Base-by-base conservation (phyloP, 163 green algal species). In the Prototheca cutis region DNA sequence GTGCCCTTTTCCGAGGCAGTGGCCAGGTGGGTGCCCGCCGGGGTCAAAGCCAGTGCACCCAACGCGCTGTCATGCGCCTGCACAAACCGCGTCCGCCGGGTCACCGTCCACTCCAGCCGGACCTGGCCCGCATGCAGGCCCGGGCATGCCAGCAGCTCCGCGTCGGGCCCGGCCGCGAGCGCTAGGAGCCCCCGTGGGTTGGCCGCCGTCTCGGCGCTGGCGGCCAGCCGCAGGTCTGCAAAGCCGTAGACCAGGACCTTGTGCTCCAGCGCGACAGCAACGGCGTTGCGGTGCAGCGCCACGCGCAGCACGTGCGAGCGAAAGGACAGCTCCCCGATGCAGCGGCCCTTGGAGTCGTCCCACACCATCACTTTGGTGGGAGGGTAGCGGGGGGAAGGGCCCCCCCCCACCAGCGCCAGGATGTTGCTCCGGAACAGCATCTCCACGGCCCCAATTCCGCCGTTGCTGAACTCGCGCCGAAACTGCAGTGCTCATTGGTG, bases 381-480 rank as follows among this genome's bases (percentile, higher is more conserved):
- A 0, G 89, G 83, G 58, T 89, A 99, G 40, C 80, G 78, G 8
- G 92, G 87, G 4, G 59, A 66, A 0, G 72, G 31, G 0, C 92
- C 91, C 30, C 88, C 89, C 0, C 92, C 92, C 6, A 98, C 90
- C 23, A 97, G 68, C 0, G 89, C 90, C 15, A 98, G 58, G 33
- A 99, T 94, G 71, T 97, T 96, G 75, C 85, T 96, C 18, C 87
- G 73, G 58, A 97, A 98, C 8, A 98, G 73, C 90, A 99, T 97
- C 62, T 97, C 86, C 7, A 95, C 88, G 4, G 87, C 72, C 0
- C 73, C 84, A 31, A 98, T 89, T 25, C 88, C 88, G 3, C 80
- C 86, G 64, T 87, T 81, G 27, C 83, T 63, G 62, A 97, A 96
- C 30, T 88, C 78, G 23, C 91, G 74, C 21, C 87, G 79, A 53